phyloP scores from a whole-genome alignment of 2,329 filamentous ascomycete genomes.

The Sarocladium brachiariae region DNA sequence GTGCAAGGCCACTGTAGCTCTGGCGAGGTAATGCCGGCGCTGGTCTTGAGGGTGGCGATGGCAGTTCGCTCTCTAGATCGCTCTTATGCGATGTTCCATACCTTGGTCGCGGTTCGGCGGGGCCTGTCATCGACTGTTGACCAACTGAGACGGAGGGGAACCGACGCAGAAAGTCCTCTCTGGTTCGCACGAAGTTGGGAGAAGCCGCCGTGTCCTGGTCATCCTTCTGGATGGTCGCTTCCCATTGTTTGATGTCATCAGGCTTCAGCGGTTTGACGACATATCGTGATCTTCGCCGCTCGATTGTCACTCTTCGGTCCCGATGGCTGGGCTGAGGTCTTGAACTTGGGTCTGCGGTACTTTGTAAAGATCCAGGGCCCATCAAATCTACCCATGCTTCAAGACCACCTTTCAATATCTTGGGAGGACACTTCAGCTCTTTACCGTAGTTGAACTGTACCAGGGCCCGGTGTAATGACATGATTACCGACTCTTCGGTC shows the following conservation, averaged over 20 bases:
- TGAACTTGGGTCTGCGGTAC: conserved; percentile 22
- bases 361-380: conserved; percentile 56
- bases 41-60: conserved; percentile 57
- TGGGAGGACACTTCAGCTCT: conserved; percentile 64
- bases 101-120: conserved; percentile 18
- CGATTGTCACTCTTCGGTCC: conserved; percentile 21
- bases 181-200: conserved; percentile 56
- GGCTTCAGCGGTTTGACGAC: conserved; percentile 63
- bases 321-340: conserved; percentile 12
- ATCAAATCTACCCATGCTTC: conserved; percentile 83
- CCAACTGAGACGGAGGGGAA: conserved; percentile 65
- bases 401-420: conserved; percentile 74
- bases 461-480: conserved; percentile 70
- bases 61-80: conserved; percentile 40
- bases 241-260: conserved; percentile 76
- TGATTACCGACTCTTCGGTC: conserved; percentile 48
- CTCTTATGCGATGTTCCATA: conserved; percentile 26
- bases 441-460: conserved; percentile 77
- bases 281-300: conserved; percentile 35
- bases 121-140: conserved; percentile 53
- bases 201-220: conserved; percentile 42
- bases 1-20: conserved; percentile 71
- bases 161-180: conserved; percentile 76
- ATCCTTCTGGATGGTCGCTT: conserved; percentile 66
- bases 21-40: conserved; percentile 59